Evolutionary conservation across 208 protist genomes (phyloP).

Genomic region (Wallacemonas rigidus): DNA sequence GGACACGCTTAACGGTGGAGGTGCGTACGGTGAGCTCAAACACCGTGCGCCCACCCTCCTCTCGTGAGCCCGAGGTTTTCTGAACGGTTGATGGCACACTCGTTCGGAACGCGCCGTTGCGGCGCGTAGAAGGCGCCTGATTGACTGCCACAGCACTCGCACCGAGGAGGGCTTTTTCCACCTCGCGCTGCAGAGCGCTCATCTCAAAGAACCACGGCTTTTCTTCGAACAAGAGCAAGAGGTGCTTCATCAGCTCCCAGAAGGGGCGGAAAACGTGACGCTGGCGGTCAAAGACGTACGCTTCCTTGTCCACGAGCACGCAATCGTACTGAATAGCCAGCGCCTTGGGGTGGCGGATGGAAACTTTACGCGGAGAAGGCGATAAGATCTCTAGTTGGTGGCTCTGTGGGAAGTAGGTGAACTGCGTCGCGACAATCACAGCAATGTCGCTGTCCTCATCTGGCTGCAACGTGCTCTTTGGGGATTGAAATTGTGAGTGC

Average conservation of each 20-base stretch:
- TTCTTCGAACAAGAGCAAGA: slow-evolving; percentile 38
- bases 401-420: slow-evolving; percentile 55
- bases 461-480: slow-evolving; percentile 14
- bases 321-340: slow-evolving; percentile 30
- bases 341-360: slow-evolving; percentile 40
- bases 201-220: slow-evolving; percentile 52
- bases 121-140: background rate
- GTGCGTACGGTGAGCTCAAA: slow-evolving; percentile 41
- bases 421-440: slow-evolving; percentile 49
- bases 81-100: background rate
- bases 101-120: background rate
- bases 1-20: slow-evolving; percentile 20
- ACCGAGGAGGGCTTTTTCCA: slow-evolving; percentile 29
- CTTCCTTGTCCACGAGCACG: slow-evolving; percentile 38
- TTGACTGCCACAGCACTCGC: background rate
- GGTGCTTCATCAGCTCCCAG: slow-evolving; percentile 40
- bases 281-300: slow-evolving; percentile 40
- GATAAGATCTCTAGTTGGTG: slow-evolving; percentile 38
- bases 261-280: slow-evolving; percentile 38
- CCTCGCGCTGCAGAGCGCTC: slow-evolving; percentile 24
- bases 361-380: slow-evolving; percentile 24
- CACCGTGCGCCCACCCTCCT: background rate
- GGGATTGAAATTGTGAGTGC: slow-evolving; percentile 18
- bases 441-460: slow-evolving; percentile 53
- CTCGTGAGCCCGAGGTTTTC: background rate